phyloP scores from a whole-genome alignment of 225 moss, liverwort and hornwort species.

The Takakia lepidozioides region DNA sequence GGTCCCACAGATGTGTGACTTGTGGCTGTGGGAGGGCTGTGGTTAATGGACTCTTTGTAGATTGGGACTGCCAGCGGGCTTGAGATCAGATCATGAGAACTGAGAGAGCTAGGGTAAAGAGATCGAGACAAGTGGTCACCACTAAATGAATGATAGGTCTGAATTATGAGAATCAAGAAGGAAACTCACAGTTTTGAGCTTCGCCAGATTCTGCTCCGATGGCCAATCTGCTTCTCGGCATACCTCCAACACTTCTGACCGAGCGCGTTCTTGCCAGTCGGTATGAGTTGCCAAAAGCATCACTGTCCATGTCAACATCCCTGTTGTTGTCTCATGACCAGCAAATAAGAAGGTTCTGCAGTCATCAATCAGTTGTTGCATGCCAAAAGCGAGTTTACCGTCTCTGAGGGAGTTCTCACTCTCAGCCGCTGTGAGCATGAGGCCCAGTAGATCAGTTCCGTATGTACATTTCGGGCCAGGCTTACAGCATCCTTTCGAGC shows the following conservation, averaged over 20 bases:
- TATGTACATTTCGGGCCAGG: not conserved
- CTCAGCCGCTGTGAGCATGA: conserved; percentile 5
- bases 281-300: conserved; percentile 2
- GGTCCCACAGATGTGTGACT: too few species aligned
- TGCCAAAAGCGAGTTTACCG: not conserved
- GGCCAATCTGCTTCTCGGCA: too few species aligned
- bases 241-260: not conserved
- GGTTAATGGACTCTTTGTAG: too few species aligned
- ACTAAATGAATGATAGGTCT: too few species aligned
- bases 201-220: too few species aligned
- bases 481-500: not conserved
- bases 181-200: not conserved
- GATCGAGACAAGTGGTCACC: too few species aligned
- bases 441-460: conserved; percentile 6
- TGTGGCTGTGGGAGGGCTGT: too few species aligned
- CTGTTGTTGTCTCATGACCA: conserved; percentile 1
- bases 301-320: not conserved
- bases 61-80: too few species aligned
- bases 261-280: conserved; percentile 3
- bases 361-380: conserved; percentile 1
- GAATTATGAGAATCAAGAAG: too few species aligned
- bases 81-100: too few species aligned
- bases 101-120: too few species aligned
- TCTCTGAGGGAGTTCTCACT: not conserved
- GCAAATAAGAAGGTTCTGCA: conserved; percentile 6